Conservation (phyloP, 2,329 filamentous ascomycete species). For the Aspergillus persii region DNA sequence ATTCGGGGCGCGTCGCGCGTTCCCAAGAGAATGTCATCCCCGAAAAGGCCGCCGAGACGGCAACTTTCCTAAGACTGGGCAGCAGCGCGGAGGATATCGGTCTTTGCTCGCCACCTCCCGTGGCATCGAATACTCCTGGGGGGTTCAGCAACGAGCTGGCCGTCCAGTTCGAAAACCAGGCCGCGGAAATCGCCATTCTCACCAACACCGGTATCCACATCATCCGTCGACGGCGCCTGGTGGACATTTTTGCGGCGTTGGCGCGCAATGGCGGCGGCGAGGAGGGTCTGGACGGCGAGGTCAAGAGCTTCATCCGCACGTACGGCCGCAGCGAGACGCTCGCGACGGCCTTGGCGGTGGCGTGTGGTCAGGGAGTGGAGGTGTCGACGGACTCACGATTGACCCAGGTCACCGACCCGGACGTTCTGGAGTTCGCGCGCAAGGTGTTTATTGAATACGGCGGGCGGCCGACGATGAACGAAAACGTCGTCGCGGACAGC, state of each 20-base stretch:
- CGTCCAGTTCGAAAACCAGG: conserved; percentile 84
- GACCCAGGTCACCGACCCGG: conserved; percentile 72
- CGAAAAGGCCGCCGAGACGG: conserved; percentile 72
- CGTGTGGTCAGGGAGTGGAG: conserved; percentile 89
- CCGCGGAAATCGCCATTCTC: conserved; percentile 82
- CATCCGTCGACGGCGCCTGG: conserved; percentile 76
- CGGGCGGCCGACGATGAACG: conserved; percentile 78
- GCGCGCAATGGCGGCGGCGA: conserved; percentile 68
- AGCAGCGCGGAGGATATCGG: conserved; percentile 76
- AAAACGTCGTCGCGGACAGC: conserved; percentile 65
- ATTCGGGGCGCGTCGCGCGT: conserved; percentile 76
- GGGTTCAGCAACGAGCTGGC: conserved; percentile 95
- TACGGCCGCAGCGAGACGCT: conserved; percentile 90
- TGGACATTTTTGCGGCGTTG: conserved; percentile 86
- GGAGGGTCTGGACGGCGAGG: conserved; percentile 75
- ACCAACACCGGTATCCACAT: conserved; percentile 90
- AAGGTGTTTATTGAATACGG: conserved; percentile 90
- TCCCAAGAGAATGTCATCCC: conserved; percentile 51
- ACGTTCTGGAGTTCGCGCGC: conserved; percentile 79
- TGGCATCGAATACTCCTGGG: conserved; percentile 63
- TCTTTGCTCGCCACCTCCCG: conserved; percentile 69
- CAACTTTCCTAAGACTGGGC: conserved; percentile 73
- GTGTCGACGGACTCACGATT: conserved; percentile 68
- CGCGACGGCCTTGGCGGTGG: conserved; percentile 86
- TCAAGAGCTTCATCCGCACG: conserved; percentile 76